phyloP scores from a whole-genome alignment of 169 alveolate species.

The Sarcocystis neurona region DNA sequence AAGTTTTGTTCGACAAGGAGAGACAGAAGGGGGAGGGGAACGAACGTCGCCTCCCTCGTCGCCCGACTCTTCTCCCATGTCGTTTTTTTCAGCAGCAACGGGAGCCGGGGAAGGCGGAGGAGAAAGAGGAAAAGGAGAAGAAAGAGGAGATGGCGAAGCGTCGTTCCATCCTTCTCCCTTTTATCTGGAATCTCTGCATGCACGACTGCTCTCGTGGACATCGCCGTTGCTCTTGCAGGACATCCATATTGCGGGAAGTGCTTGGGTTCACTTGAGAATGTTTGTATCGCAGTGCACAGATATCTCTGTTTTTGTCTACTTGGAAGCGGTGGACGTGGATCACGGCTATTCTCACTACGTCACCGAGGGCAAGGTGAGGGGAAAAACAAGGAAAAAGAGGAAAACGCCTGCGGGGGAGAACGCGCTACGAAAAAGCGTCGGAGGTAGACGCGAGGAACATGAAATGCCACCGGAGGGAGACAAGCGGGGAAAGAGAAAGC shows the following conservation, averaged over 20 bases:
- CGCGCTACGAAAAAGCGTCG: too few species aligned
- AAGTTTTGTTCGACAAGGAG: too few species aligned
- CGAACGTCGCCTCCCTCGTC: too few species aligned
- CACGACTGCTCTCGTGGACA: constrained; percentile 62
- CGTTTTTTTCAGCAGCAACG: too few species aligned
- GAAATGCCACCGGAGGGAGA: too few species aligned
- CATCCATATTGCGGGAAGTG: constrained; percentile 66
- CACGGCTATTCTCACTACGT: constrained; percentile 61
- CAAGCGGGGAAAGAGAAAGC: too few species aligned
- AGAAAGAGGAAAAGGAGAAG: constrained; percentile 38
- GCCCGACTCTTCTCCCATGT: too few species aligned
- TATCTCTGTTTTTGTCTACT: constrained; percentile 69
- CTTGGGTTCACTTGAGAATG: constrained; percentile 64
- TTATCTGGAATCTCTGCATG: constrained; percentile 47
- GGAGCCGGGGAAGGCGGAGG: constrained; percentile 9
- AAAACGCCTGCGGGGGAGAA: too few species aligned
- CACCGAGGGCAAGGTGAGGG: constrained; percentile 70
- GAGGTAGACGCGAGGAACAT: too few species aligned
- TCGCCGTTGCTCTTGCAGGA: constrained; percentile 43
- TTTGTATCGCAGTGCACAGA: constrained; percentile 68
- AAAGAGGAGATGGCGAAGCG: constrained; percentile 41
- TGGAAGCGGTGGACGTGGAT: constrained; percentile 68
- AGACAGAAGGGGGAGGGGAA: too few species aligned
- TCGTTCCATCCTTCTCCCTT: constrained; percentile 54
- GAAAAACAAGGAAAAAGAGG: too few species aligned